Percentiles rank a stretch among this genome's conserved stretches.
Conservation (phyloP, 805 yeast genomes). For the Metschnikowia corniflorae region DNA sequence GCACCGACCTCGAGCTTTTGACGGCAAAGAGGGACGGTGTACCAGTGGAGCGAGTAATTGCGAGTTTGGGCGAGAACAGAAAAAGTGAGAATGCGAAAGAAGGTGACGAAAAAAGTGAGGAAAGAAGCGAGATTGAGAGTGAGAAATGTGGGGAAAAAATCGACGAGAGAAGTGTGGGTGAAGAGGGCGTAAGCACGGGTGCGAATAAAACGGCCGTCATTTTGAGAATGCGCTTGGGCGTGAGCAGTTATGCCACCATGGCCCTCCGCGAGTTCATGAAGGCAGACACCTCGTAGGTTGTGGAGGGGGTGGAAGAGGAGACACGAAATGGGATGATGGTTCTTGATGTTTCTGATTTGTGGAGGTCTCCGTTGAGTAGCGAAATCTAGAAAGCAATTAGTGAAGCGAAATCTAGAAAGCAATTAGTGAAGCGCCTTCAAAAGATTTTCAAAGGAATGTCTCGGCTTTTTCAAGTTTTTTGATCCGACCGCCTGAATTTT, state of each 20-base stretch:
- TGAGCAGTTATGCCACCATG: constrained; percentile 96
- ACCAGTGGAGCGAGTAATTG: constrained; percentile 22
- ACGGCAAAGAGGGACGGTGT: constrained; percentile 22
- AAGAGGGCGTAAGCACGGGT: no score
- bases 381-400: no score
- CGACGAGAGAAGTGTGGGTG: no score
- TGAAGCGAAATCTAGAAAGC: no score
- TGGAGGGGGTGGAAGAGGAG: neutral
- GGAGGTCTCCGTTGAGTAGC: no score
- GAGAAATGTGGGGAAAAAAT: no score
- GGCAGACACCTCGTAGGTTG: constrained; percentile 39
- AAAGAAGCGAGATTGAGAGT: no score
- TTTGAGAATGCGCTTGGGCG: constrained; percentile 71
- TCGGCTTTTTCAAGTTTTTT: no score
- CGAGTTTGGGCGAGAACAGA: constrained; percentile 23
- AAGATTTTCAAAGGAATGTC: neutral
- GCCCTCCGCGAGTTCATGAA: constrained; percentile 88
- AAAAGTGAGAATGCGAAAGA: no score
- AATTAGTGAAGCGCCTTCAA: neutral
- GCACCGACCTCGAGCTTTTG: constrained; percentile 66
- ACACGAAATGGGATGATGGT: neutral
- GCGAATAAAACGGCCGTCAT: constrained; percentile 60
- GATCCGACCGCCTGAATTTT: no score
- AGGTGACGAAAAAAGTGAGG: no score
- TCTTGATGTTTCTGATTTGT: no score